Evolutionary conservation across 2,329 filamentous ascomycete genomes (phyloP).

Genomic region (Calonectria hawksworthii): DNA sequence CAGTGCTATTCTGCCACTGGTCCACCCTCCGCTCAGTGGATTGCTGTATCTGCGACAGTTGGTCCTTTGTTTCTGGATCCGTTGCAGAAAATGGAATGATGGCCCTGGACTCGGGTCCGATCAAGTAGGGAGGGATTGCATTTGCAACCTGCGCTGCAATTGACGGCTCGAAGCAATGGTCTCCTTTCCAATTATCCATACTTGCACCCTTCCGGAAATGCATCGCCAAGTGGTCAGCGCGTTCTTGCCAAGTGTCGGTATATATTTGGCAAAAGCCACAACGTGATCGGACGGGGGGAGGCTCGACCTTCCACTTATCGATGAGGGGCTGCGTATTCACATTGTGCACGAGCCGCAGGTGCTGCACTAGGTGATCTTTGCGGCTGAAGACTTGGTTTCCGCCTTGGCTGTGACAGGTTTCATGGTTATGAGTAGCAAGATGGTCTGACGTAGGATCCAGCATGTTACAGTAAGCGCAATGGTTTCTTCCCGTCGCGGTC

Average conservation of each 20-base stretch:
- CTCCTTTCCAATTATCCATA: conserved; percentile 44
- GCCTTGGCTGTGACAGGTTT: conserved; percentile 20
- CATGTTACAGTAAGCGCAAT: conserved; percentile 43
- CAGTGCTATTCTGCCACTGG: neutral
- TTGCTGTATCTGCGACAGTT: conserved; percentile 36
- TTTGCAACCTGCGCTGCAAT: conserved; percentile 15
- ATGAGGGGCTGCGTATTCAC: conserved; percentile 57
- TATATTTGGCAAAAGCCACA: conserved; percentile 48
- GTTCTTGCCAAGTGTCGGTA: conserved; percentile 45
- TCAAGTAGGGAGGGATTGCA: conserved; percentile 21
- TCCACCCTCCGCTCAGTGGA: neutral
- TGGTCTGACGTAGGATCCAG: conserved; percentile 40
- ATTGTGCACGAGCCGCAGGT: conserved; percentile 46
- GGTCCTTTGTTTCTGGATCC: conserved; percentile 36
- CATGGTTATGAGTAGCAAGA: conserved; percentile 43
- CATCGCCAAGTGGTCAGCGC: conserved; percentile 44
- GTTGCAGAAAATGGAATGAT: conserved; percentile 47
- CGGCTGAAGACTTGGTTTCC: conserved; percentile 41
- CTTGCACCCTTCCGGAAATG: conserved; percentile 42
- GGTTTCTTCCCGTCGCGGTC: neutral
- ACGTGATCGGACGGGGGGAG: conserved; percentile 41
- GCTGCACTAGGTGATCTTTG: conserved; percentile 51
- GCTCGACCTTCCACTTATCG: conserved; percentile 48
- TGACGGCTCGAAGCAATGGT: conserved; percentile 38
- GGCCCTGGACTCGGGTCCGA: conserved; percentile 34